These are phyloP conservation scores for Boechera divaricarpa DNA, from an alignment of 345 rosid genomes.

Conservation along the genomic window DNA sequence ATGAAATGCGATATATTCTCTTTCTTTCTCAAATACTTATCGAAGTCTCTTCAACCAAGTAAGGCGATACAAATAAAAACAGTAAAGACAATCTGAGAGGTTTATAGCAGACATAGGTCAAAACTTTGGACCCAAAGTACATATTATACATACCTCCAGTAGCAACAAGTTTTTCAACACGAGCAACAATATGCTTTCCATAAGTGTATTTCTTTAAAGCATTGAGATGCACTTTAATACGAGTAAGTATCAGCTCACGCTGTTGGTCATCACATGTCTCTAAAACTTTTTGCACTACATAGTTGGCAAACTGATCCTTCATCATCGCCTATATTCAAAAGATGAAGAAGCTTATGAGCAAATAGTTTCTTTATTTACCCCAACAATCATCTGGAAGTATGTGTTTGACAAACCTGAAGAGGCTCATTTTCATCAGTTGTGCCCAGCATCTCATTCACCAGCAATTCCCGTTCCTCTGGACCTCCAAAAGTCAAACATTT, in stretches of 20 bases:
- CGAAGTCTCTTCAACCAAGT: neutral
- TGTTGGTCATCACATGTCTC: constrained; percentile 95
- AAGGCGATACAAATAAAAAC: neutral
- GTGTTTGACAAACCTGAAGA: constrained; percentile 76
- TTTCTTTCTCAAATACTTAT: neutral
- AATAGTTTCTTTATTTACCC: neutral
- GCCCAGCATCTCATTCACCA: constrained; percentile 97
- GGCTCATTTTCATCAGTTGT: constrained; percentile 97
- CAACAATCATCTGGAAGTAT: neutral
- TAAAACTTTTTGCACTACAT: constrained; percentile 96
- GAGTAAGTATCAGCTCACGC: constrained; percentile 76
- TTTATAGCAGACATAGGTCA: neutral
- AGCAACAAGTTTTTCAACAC: constrained; percentile 94
- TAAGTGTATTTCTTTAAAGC: constrained; percentile 93
- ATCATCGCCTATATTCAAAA: constrained; percentile 72
- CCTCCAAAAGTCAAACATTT: constrained; percentile 88
- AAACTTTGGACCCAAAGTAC: constrained; percentile 2
- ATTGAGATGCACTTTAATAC: constrained; percentile 88
- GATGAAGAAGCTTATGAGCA: constrained; percentile 11
- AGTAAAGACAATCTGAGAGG: neutral
- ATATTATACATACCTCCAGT: constrained; percentile 73
- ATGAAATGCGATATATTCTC: neutral
- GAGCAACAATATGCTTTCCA: constrained; percentile 97
- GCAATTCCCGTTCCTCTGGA: constrained; percentile 65
- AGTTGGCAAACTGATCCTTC: constrained; percentile 99